Percentiles rank a stretch among this genome's conserved stretches.
phyloP scores from a whole-genome alignment of 805 yeast species.

The Candida koratica region DNA sequence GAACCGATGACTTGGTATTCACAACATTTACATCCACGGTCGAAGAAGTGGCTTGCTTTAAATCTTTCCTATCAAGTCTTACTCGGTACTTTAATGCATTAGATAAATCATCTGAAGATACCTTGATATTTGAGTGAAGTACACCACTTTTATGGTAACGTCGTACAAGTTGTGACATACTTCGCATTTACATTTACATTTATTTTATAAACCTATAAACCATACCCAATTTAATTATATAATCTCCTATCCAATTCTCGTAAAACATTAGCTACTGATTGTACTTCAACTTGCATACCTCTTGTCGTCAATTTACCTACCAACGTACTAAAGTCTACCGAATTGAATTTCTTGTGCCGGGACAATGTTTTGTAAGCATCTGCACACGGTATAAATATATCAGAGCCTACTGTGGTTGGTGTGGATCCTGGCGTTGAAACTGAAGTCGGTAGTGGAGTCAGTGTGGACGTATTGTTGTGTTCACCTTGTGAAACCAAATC shows the following conservation, averaged over 20 bases:
- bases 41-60: slow-evolving; percentile 1
- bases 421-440: slow-evolving; percentile 13
- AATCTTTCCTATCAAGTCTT: slow-evolving; percentile 5
- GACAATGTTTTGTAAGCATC: slow-evolving; percentile 87
- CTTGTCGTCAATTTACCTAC: slow-evolving; percentile 73
- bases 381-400: slow-evolving; percentile 76
- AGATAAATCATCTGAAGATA: slow-evolving; percentile 11
- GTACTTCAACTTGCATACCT: slow-evolving; percentile 91
- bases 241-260: slow-evolving; percentile 74
- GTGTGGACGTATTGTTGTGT: slow-evolving; percentile 8
- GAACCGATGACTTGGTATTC: background rate
- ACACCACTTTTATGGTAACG: background rate
- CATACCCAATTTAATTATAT: slow-evolving; percentile 30
- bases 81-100: slow-evolving; percentile 11
- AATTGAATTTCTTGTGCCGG: slow-evolving; percentile 71
- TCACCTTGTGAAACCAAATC: slow-evolving; percentile 18
- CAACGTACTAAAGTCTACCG: slow-evolving; percentile 68
- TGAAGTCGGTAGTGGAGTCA: slow-evolving; percentile 14
- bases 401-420: slow-evolving; percentile 19
- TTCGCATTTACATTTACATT: slow-evolving; percentile 2
- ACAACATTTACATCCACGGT: slow-evolving; percentile 8
- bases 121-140: slow-evolving; percentile 4
- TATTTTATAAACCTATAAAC: slow-evolving; percentile 1
- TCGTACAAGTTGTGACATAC: slow-evolving; percentile 1
- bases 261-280: slow-evolving; percentile 78